Percentiles rank a stretch among this genome's conserved stretches.
phyloP scores from a whole-genome alignment of 768 basidiomycete species.

The Tylopilus cervinicoccineus region DNA sequence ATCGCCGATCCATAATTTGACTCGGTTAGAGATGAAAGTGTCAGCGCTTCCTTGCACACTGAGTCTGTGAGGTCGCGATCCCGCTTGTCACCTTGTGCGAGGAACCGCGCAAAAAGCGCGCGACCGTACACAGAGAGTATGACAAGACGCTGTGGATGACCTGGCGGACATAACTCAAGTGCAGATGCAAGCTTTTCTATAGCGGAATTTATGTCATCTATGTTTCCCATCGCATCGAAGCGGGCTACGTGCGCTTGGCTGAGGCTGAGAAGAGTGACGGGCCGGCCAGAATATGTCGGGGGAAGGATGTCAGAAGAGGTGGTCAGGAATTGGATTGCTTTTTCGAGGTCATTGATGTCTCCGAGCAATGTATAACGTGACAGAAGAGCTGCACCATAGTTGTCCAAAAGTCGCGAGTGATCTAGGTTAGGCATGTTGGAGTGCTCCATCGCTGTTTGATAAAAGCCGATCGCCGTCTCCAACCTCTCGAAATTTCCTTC shows the following conservation, averaged over 20 bases:
- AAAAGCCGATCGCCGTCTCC: conserved; percentile 20
- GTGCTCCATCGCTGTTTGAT: conserved; percentile 11
- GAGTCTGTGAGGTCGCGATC: conserved; percentile 16
- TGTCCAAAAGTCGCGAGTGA: conserved; percentile 17
- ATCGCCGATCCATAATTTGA: background rate
- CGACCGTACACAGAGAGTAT: conserved; percentile 12
- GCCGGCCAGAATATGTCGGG: conserved; percentile 2
- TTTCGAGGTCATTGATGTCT: conserved; percentile 20
- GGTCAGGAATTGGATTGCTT: conserved; percentile 19
- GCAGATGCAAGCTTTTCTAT: conserved; percentile 13
- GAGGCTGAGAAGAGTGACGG: conserved; percentile 13
- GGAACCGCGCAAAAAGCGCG: conserved; percentile 15
- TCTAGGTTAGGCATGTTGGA: conserved; percentile 15
- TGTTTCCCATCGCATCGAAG: conserved; percentile 8
- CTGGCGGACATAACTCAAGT: conserved; percentile 9
- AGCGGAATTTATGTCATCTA: conserved; percentile 16
- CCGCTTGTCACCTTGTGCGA: conserved; percentile 7
- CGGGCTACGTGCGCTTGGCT: conserved; percentile 2
- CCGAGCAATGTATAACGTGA: conserved; percentile 12
- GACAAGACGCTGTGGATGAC: conserved; percentile 1
- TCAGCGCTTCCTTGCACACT: conserved; percentile 16
- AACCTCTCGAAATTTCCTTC: conserved; percentile 15
- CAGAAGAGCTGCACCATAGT: conserved; percentile 17
- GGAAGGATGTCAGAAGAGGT: conserved; percentile 16
- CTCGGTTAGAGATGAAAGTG: conserved; percentile 1